A percentile compares a stretch with the other conserved stretches of the same genome.
Conservation (phyloP, 495 filamentous ascomycete species). For the Lophium mytilinum region DNA sequence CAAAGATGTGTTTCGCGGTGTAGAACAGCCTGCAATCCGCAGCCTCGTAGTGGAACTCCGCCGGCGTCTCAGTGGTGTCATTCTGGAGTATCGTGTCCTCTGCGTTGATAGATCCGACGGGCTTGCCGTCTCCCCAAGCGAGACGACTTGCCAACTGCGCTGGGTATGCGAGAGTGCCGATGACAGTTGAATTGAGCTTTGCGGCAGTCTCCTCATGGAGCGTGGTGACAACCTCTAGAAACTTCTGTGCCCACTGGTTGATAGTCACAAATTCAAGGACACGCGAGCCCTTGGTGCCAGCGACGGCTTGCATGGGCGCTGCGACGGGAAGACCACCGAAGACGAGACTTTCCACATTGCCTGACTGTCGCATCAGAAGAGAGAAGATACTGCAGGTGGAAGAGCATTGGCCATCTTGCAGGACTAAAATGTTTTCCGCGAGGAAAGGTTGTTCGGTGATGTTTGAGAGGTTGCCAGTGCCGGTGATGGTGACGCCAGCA, state of each 20-base stretch:
- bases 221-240: neutral
- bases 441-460: constrained; percentile 17
- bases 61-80: constrained; percentile 13
- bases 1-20: constrained; percentile 12
- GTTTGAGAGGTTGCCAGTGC: constrained; percentile 1
- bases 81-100: constrained; percentile 15
- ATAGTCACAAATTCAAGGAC: constrained; percentile 11
- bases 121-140: neutral
- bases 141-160: constrained; percentile 9
- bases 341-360: constrained; percentile 19
- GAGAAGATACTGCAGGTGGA: constrained; percentile 26
- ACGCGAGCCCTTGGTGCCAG: constrained; percentile 20
- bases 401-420: constrained; percentile 22
- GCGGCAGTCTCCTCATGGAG: constrained; percentile 1
- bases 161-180: constrained; percentile 10
- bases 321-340: constrained; percentile 18
- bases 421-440: constrained; percentile 21
- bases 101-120: constrained; percentile 15
- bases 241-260: neutral
- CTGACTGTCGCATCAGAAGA: constrained; percentile 22
- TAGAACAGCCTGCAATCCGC: constrained; percentile 26
- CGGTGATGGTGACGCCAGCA: constrained; percentile 10
- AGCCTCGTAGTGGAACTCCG: constrained; percentile 26
- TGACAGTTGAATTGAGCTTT: constrained; percentile 19
- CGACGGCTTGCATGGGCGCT: constrained; percentile 22